These are phyloP conservation scores for Cytospora paraplurivora DNA, from an alignment of 2,329 filamentous ascomycete species.

Conservation along the genomic window DNA sequence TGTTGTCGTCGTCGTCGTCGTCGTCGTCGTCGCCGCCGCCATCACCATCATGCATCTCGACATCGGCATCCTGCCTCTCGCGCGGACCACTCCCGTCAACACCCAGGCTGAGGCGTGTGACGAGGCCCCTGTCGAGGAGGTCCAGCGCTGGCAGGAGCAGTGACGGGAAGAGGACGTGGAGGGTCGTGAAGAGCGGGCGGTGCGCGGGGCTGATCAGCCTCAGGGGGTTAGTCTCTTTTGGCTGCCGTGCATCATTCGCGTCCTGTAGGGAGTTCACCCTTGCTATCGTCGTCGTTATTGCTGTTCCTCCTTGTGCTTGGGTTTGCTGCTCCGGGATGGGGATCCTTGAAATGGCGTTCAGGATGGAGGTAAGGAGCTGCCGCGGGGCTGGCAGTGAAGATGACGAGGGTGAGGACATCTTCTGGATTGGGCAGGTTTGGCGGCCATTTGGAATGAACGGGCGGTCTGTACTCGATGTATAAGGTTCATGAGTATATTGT, in stretches of 20 bases:
- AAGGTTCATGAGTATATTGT: too few relatives aligned
- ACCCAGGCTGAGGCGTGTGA: slow-evolving; percentile 55
- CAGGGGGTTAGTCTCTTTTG: slow-evolving; percentile 38
- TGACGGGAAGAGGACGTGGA: slow-evolving; percentile 83
- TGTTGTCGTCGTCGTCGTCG: background rate
- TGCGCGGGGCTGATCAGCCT: slow-evolving; percentile 41
- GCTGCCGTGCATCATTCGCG: background rate
- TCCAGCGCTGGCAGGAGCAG: slow-evolving; percentile 84
- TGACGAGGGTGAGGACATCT: slow-evolving; percentile 25
- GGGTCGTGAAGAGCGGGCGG: slow-evolving; percentile 67
- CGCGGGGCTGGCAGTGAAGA: slow-evolving; percentile 42
- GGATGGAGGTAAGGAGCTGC: slow-evolving; percentile 52
- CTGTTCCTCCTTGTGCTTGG: slow-evolving; percentile 10
- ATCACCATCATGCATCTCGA: background rate
- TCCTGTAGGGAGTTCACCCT: background rate
- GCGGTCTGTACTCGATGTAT: background rate
- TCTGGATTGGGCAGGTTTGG: background rate
- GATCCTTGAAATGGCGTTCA: slow-evolving; percentile 45
- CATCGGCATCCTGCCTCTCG: background rate
- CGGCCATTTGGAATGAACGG: slow-evolving; percentile 17
- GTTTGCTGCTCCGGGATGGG: slow-evolving; percentile 28
- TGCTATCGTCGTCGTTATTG: background rate
- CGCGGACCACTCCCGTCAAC: background rate
- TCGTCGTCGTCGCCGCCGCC: background rate
- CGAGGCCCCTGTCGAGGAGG: slow-evolving; percentile 76